phyloP scores from a whole-genome alignment of 306 rosid genomes.

The Lathyrus sativus region DNA sequence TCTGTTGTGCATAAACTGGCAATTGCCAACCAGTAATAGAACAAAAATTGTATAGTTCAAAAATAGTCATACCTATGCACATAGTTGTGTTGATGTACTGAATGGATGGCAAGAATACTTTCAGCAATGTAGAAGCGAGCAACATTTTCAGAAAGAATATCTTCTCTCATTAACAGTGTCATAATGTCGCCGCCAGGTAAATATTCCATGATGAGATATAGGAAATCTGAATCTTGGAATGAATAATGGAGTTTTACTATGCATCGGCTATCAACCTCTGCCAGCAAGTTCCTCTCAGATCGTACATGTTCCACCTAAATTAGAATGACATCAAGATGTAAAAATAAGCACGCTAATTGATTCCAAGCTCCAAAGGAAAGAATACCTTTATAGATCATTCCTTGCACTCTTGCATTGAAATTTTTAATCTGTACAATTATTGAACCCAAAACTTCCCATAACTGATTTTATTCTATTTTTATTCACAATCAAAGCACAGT shows the following conservation, averaged over 20 bases:
- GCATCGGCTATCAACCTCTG: constrained; percentile 99
- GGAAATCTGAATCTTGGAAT: constrained; percentile 93
- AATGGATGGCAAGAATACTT: constrained; percentile 92
- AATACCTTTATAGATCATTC: constrained; percentile 18
- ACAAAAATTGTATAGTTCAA: constrained; percentile 22
- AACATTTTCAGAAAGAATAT: constrained; percentile 87
- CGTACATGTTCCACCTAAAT: constrained; percentile 97
- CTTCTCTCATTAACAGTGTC: constrained; percentile 99
- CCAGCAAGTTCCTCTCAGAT: constrained; percentile 98
- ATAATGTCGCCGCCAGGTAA: constrained; percentile 99
- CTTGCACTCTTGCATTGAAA: constrained; percentile 23
- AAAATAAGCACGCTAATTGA: constrained; percentile 23
- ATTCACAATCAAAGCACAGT: not conserved
- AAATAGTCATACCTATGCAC: constrained; percentile 73
- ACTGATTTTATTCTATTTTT: constrained; percentile 25
- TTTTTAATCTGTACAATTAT: constrained; percentile 14
- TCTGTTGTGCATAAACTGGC: constrained; percentile 31
- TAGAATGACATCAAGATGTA: constrained; percentile 27
- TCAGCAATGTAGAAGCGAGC: constrained; percentile 97
- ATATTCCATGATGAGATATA: constrained; percentile 98
- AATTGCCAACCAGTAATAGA: constrained; percentile 20
- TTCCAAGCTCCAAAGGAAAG: constrained; percentile 4
- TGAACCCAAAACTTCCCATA: constrained; percentile 14
- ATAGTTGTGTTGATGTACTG: constrained; percentile 95
- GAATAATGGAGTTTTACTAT: constrained; percentile 94